A percentile compares a stretch with the other conserved stretches of the same genome.
These are phyloP conservation scores for Pseudocercospora cruenta DNA, from an alignment of 2,329 filamentous ascomycete species.

Conservation along the genomic window DNA sequence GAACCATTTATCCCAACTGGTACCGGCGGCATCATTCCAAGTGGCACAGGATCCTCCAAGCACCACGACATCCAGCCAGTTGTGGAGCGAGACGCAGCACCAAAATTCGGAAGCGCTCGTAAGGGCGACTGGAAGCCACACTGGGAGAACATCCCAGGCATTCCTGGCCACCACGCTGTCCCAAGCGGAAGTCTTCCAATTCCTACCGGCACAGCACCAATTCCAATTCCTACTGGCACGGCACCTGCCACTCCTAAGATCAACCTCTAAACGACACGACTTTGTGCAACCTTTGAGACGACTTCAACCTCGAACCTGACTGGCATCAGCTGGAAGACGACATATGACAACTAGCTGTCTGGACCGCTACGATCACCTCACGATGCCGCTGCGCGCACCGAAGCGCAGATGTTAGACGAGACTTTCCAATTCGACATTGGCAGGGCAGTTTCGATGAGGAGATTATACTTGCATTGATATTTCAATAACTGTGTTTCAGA, in stretches of 20 bases:
- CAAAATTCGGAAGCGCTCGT: constrained; percentile 15
- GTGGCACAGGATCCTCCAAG: neutral
- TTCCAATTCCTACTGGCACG: constrained; percentile 2
- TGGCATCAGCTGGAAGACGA: neutral
- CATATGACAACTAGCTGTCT: neutral
- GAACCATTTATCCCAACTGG: constrained; percentile 1
- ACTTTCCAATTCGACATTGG: neutral
- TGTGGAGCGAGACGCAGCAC: neutral
- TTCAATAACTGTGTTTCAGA: neutral
- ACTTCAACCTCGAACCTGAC: neutral
- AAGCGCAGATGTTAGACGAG: neutral
- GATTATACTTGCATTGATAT: neutral
- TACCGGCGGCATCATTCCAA: neutral
- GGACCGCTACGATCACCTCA: neutral
- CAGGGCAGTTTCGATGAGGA: neutral
- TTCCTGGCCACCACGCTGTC: neutral
- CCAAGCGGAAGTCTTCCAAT: neutral
- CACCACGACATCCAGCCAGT: neutral
- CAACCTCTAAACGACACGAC: neutral
- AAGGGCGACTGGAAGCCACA: constrained; percentile 11
- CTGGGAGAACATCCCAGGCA: constrained; percentile 1
- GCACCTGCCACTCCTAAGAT: neutral
- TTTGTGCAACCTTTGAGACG: neutral
- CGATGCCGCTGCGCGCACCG: neutral
- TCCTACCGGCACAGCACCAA: constrained; percentile 8